These are phyloP conservation scores for Curvularia eragrostidis DNA, from an alignment of 2,329 filamentous ascomycete genomes.

Conservation along the genomic window DNA sequence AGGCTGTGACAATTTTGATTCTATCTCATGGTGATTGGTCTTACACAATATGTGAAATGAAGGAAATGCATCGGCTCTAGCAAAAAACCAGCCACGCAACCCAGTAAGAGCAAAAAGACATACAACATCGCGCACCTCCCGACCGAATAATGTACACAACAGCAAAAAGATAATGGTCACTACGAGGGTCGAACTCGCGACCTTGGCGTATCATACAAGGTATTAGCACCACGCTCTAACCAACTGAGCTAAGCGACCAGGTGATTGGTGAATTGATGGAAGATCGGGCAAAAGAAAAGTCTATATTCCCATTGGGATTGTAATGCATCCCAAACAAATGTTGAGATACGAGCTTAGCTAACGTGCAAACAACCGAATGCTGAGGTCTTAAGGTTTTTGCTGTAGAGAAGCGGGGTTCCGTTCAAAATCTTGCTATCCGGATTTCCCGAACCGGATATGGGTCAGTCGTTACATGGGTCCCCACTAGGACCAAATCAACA, in stretches of 20 bases:
- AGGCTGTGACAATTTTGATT: background rate
- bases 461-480: background rate
- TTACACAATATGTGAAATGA: background rate
- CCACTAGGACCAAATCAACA: background rate
- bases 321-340: background rate
- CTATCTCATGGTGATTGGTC: background rate
- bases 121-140: background rate
- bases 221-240: conserved; percentile 8
- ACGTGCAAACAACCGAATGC: background rate
- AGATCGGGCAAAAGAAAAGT: background rate
- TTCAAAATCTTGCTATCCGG: background rate
- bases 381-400: background rate
- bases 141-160: background rate
- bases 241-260: conserved; percentile 18
- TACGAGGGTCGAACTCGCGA: conserved; percentile 27
- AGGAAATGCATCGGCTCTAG: too few species aligned
- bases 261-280: conserved; percentile 25
- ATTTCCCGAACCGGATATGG: background rate
- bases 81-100: background rate
- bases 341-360: background rate
- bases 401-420: background rate
- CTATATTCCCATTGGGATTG: background rate
- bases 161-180: conserved; percentile 23
- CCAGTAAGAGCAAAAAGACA: background rate
- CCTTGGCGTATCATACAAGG: conserved; percentile 4